These are phyloP conservation scores for Cucurbita moschata DNA, from an alignment of 306 rosid species.

Conservation along the genomic window DNA sequence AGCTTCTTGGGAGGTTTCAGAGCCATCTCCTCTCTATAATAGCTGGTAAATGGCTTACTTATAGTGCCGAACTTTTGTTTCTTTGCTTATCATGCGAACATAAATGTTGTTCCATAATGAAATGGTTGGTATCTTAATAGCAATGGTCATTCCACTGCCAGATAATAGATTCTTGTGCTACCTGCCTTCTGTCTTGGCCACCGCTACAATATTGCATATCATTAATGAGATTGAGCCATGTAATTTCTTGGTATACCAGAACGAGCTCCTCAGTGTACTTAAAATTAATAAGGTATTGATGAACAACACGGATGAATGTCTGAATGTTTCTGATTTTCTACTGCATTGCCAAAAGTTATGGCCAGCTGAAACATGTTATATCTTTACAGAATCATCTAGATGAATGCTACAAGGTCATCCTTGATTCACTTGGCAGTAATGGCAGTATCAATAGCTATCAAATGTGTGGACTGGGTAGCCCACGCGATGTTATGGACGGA, in stretches of 20 bases:
- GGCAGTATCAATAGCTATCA: constrained; percentile 37
- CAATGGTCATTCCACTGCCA: constrained; percentile 15
- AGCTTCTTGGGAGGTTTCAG: constrained; percentile 60
- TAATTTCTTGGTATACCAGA: constrained; percentile 43
- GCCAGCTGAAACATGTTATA: constrained; percentile 4
- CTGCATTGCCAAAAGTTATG: constrained; percentile 1
- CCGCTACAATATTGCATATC: constrained; percentile 73
- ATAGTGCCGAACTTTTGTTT: background rate
- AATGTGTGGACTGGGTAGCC: constrained; percentile 36
- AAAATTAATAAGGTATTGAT: constrained; percentile 58
- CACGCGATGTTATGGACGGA: constrained; percentile 42
- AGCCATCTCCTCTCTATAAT: constrained; percentile 49
- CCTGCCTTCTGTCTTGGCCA: constrained; percentile 70
- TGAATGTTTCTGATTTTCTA: background rate
- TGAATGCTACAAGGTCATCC: constrained; percentile 51
- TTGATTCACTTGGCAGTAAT: constrained; percentile 18
- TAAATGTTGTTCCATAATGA: background rate
- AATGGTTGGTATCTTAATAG: background rate
- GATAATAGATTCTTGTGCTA: constrained; percentile 48
- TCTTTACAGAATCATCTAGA: constrained; percentile 46
- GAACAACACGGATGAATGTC: background rate
- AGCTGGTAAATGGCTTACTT: constrained; percentile 28
- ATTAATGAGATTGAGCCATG: constrained; percentile 53
- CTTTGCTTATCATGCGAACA: background rate
- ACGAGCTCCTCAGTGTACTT: constrained; percentile 52